Evolutionary conservation across 805 yeast species (phyloP), one percentile per base, ranked within the genome.

Genomic region (Debaryomyces hansenii): DNA sequence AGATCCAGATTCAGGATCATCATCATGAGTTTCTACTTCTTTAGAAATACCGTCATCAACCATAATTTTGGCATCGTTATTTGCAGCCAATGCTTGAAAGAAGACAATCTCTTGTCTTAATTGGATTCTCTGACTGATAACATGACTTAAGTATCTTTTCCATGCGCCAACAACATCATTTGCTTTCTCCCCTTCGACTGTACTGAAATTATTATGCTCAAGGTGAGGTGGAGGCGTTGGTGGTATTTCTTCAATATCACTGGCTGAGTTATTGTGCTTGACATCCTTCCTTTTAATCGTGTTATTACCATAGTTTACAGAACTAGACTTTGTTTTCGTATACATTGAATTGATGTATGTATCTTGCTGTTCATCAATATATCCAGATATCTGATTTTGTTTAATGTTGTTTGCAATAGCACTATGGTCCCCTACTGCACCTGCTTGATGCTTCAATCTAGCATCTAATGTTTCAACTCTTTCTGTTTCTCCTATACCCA

Each of bases 101-200:
- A 62, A 48, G 27, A 52, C 57, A 46, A 72, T 70, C 46, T 72
- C 78, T 49, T 70, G 76, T 37, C 77, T 57, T 41, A 72, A 57
- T 46, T 64, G 64, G 40, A 72, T 70, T 24, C 78, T 51, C 53
- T 64, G 69, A 27, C 58, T 56, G n/a, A 71, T 46, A 5, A 72
- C 75, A 39, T 59, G 55, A 39, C 56, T 42, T 42, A 72, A 62
- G 50, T 72, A 72, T 16, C 47, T 56, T 37, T 57, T 60, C 78
- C 78, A 72, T 12, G 63, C 45, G 8, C 53, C 51, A 4, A 44
- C 42, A 2, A 57, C 46, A 20, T 52, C 43, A n/a, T 40, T 20
- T 14, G 41, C 21, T 11, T 42, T 28, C 10, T 37, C 40, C 14
- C 37, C 11, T 32, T 24, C 36, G 5, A 12, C 40, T 8, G 42